Evolutionary conservation across 305 asterid genomes (phyloP), one percentile per base, ranked within the genome.

Genomic region (Fraxinus albicans): DNA sequence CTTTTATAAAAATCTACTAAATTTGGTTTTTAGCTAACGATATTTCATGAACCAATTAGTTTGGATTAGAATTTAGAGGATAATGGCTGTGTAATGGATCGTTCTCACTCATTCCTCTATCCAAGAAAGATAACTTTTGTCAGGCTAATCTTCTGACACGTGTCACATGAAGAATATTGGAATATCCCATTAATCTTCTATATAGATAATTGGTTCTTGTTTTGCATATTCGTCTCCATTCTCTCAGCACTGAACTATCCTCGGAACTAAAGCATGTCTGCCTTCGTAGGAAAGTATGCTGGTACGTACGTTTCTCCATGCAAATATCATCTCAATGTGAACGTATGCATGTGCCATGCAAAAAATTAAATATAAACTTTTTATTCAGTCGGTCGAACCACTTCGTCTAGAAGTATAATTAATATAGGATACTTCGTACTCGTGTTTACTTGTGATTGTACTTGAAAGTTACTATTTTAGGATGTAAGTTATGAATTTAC

Each of bases 221-320:
- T 77, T 75, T 76, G 69, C 31, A 17, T 81, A 63, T 58, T 81
- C 78, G 85, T 85, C 89, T 9, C 44, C 80, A 50, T 42, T 65
- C 4, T 12, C 70, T 23, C 67, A 25, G 70, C 44, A n/a, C 29
- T 33, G 38, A 19, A 35, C 76, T 53, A 74, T 82, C 86, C 83
- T 82, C 47, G 6, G n/a, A 36, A 29, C 55, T 38, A 67, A 82
- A 85, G 84, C 87, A 94, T 94, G 98, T 94, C 97, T 74, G 94
- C 97, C 89, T 93, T 91, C 78, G 89, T 91, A 10, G 97, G 97
- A 63, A 94, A 94, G 82, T 93, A 91, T 73, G 96, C 97, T 70
- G 98, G 98, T 94, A 86, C 75, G 80, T 70, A 47, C 58, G 58
- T 3, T 19, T 31, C 65, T 3, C n/a, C 35, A 47, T 47, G 73